These are phyloP conservation scores for Multifurca ochricompacta DNA, from an alignment of 768 basidiomycete genomes.

Conservation along the genomic window DNA sequence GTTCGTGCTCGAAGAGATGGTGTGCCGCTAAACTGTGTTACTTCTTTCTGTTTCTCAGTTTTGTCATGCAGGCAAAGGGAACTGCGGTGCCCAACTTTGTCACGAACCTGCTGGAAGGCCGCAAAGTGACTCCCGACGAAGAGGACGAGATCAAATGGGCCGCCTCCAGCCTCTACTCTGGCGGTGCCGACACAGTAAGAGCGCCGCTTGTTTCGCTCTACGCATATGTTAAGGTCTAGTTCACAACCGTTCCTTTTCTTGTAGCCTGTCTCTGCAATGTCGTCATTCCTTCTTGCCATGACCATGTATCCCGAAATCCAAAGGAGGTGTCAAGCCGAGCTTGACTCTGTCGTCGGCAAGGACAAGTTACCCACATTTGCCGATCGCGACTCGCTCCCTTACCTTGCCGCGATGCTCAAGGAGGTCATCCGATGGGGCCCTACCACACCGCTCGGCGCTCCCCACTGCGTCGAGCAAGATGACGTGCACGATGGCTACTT, in stretches of 20 bases:
- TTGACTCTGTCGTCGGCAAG: conserved; percentile 22
- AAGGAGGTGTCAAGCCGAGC: conserved; percentile 23
- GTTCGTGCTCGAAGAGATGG: conserved; percentile 19
- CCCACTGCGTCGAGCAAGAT: conserved; percentile 31
- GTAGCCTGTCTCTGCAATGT: conserved; percentile 23
- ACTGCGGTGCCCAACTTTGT: conserved; percentile 19
- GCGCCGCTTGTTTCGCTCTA: too few relatives aligned
- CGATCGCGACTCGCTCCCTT: conserved; percentile 22
- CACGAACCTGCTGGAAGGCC: conserved; percentile 14
- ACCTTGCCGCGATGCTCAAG: conserved; percentile 18
- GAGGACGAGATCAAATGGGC: conserved; percentile 23
- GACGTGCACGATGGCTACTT: conserved; percentile 32
- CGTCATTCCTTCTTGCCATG: conserved; percentile 26
- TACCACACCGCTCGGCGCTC: conserved; percentile 24
- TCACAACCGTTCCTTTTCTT: neutral
- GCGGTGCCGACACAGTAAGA: conserved; percentile 22
- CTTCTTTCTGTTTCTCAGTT: neutral
- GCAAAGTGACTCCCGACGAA: conserved; percentile 13
- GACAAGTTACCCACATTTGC: conserved; percentile 19
- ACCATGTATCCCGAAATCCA: conserved; percentile 23
- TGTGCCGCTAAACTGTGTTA: neutral
- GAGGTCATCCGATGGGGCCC: conserved; percentile 25
- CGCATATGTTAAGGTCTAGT: too few relatives aligned
- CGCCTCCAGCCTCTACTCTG: conserved; percentile 24
- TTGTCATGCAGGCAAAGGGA: conserved; percentile 14